Base-by-base conservation (phyloP, 1,139 yeast species). In the Saccharomyces hybrid region DNA sequence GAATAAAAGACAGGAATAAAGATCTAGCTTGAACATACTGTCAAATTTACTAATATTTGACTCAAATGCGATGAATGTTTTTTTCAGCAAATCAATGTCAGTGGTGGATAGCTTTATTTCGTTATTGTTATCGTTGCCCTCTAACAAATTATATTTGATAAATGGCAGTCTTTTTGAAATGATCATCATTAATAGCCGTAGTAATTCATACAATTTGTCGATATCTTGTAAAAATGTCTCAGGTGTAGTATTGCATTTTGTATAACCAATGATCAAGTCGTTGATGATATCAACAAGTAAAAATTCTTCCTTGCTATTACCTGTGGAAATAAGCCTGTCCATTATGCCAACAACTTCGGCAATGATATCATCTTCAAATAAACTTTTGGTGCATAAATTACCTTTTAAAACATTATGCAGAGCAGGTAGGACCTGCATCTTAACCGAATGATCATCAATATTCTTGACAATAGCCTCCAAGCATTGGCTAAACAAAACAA, bases 401-500 rank as follows among this genome's bases (percentile, higher is more conserved):
- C 83, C 79, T 55, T 77, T 80, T 34, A 88, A 75, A 34, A 89
- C 75, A 56, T 82, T 77, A 47, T 77, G 76, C 59, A 89, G 68
- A 0, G 88, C 83, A 0, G 67, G 65, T 53, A 87, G 71, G 2
- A 83, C 78, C 51, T 77, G 78, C 12, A 73, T 62, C 58, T 74
- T 64, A 1, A 49, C 27, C 1, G 31, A 27, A 32, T 49, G 54
- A 53, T 73, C 62, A 42, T 61, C 69, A 49, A 61, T 53, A 38
- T 63, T 63, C 6, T 75, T 78, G 16, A 85, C 78, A 58, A 89
- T 75, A 0, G 87, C 80, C 64, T 88, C 96, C 54, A 89, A 78
- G 67, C 97, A 88, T 61, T 88, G 87, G 44, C 96, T 88, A 72
- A 87, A 88, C 50, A 91, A 70, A 28, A 90, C 86, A 67, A 88